Evolutionary conservation across 2,329 filamentous ascomycete species (phyloP).

Genomic region (Talaromyces sp.): DNA sequence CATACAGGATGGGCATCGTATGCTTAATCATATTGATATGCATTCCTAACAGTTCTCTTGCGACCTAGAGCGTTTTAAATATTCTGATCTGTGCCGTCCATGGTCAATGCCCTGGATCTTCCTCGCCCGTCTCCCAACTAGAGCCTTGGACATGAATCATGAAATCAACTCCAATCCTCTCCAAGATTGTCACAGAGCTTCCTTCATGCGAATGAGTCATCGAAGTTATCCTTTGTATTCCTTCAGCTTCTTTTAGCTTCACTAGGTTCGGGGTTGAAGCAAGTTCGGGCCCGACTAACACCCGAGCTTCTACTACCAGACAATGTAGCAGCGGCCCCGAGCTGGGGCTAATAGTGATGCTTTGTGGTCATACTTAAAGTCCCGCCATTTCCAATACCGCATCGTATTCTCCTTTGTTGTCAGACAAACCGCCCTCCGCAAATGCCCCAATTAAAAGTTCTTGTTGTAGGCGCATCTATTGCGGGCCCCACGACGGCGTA

Average conservation of each 20-base stretch:
- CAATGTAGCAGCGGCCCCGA: neutral
- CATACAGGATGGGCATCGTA: conserved; percentile 20
- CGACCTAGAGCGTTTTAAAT: neutral
- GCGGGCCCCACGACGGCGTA: conserved; percentile 40
- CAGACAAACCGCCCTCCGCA: neutral
- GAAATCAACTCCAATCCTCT: neutral
- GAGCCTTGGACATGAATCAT: neutral
- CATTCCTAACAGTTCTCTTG: neutral
- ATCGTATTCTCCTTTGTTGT: no score
- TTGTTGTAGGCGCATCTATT: conserved; percentile 41
- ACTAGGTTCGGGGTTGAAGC: neutral
- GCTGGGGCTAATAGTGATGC: no score
- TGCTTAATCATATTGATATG: conserved; percentile 8
- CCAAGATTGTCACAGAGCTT: no score
- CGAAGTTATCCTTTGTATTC: neutral
- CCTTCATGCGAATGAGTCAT: neutral
- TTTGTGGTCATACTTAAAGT: neutral
- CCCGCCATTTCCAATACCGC: neutral
- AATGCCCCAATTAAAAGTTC: conserved; percentile 33
- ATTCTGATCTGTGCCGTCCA: neutral
- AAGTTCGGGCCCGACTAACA: conserved; percentile 1
- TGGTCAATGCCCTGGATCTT: neutral
- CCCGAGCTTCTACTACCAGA: neutral
- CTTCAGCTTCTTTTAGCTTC: neutral
- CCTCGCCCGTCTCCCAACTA: neutral